Conservation (phyloP, 139 green algal genomes). For the Chara braunii region DNA sequence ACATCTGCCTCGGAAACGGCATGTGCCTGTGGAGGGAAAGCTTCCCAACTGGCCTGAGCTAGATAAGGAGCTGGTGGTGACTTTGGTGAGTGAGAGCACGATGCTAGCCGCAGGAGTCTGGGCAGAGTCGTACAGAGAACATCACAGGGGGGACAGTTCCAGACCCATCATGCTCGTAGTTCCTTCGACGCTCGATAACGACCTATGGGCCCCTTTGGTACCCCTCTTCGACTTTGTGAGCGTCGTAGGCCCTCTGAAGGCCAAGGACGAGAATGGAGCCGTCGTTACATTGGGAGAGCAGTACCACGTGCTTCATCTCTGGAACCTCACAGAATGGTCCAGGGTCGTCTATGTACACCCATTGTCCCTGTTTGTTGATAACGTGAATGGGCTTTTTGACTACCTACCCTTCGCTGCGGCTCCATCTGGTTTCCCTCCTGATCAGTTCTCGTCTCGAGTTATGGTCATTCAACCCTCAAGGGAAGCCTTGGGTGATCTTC, state of each 20-base stretch:
- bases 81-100: background rate
- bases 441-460: slow-evolving; percentile 30
- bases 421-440: slow-evolving; percentile 32
- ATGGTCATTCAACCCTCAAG: slow-evolving; percentile 27
- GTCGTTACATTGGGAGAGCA: background rate
- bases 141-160: slow-evolving; percentile 25
- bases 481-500: slow-evolving; percentile 16
- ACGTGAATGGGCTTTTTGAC: slow-evolving; percentile 24
- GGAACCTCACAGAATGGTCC: slow-evolving; percentile 25
- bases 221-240: slow-evolving; percentile 26
- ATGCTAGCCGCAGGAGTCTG: slow-evolving; percentile 17
- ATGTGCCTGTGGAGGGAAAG: no score
- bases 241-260: slow-evolving; percentile 14
- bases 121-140: slow-evolving; percentile 28
- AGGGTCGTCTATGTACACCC: slow-evolving; percentile 32
- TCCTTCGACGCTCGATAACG: slow-evolving; percentile 8
- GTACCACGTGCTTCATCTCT: slow-evolving; percentile 17
- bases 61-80: slow-evolving; percentile 4
- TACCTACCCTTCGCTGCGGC: slow-evolving; percentile 27
- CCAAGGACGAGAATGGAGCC: background rate
- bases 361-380: slow-evolving; percentile 25
- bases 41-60: no score
- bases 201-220: slow-evolving; percentile 16
- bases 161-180: slow-evolving; percentile 29
- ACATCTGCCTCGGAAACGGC: no score